Evolutionary conservation across 2,329 filamentous ascomycete species (phyloP).

Genomic region (Colletotrichum abscissum): DNA sequence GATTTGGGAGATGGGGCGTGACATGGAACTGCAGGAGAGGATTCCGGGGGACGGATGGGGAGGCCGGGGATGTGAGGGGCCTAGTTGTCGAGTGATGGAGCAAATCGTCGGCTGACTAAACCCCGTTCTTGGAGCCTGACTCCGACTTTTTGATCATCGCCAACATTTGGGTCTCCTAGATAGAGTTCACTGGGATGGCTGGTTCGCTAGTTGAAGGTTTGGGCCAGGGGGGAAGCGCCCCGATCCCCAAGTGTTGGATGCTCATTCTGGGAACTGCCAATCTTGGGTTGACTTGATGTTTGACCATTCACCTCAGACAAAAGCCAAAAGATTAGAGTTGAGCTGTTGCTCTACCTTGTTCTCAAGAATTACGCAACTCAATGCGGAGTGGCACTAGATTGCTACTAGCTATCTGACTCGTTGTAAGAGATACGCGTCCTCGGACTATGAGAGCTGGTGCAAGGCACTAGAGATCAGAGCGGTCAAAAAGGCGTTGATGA

Average conservation of each 20-base stretch:
- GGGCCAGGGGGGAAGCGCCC: background rate
- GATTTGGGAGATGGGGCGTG: slow-evolving; percentile 6
- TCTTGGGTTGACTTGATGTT: background rate
- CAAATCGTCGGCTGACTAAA: slow-evolving; percentile 24
- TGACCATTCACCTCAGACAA: slow-evolving; percentile 13
- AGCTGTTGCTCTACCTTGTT: background rate
- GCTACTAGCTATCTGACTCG: background rate
- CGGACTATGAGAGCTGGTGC: background rate
- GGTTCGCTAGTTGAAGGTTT: background rate
- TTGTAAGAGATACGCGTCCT: background rate
- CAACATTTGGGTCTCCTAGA: background rate
- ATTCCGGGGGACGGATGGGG: background rate
- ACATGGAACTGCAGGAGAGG: slow-evolving; percentile 3
- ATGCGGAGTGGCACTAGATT: background rate
- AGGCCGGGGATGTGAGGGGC: slow-evolving; percentile 9
- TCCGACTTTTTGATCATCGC: background rate
- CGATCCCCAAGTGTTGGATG: background rate
- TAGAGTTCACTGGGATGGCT: slow-evolving; percentile 15
- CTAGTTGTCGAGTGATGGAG: slow-evolving; percentile 5
- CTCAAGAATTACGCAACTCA: background rate
- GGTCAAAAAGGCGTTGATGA: no score
- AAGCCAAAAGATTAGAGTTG: slow-evolving; percentile 4
- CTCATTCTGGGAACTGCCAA: background rate
- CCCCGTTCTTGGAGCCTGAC: background rate
- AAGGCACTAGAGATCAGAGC: background rate